Percentiles rank a stretch among this genome's conserved stretches.
phyloP scores from a whole-genome alignment of 2,329 filamentous ascomycete genomes.

The Fusarium cicatricum region DNA sequence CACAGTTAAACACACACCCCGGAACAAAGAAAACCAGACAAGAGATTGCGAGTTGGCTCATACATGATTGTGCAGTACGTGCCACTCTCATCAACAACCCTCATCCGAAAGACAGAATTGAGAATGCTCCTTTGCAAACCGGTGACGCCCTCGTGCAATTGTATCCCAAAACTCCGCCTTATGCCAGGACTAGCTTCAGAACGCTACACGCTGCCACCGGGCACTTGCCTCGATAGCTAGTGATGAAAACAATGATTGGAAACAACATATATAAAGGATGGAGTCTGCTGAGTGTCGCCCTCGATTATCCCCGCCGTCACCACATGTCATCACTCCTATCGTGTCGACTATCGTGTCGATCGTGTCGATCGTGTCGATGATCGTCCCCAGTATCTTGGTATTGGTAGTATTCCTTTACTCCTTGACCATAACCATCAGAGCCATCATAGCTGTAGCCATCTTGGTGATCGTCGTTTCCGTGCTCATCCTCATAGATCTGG shows the following conservation, averaged over 20 bases:
- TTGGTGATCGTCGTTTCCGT: slow-evolving; percentile 53
- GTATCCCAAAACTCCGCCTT: slow-evolving; percentile 47
- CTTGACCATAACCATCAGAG: slow-evolving; percentile 50
- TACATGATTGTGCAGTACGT: slow-evolving; percentile 23
- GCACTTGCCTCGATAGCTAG: slow-evolving; percentile 29
- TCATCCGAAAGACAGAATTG: slow-evolving; percentile 27
- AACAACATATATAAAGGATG: slow-evolving; percentile 36
- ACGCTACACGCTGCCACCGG: slow-evolving; percentile 34
- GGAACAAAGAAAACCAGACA: slow-evolving; percentile 18
- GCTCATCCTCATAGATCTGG: slow-evolving; percentile 63
- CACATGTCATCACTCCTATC: slow-evolving; percentile 55
- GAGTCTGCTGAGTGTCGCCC: slow-evolving; percentile 21
- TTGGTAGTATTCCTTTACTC: slow-evolving; percentile 53
- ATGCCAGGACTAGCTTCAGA: slow-evolving; percentile 45
- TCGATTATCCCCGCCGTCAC: slow-evolving; percentile 43
- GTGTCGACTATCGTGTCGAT: slow-evolving; percentile 45
- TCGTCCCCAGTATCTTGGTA: slow-evolving; percentile 48
- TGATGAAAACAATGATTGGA: slow-evolving; percentile 30
- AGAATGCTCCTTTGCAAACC: slow-evolving; percentile 34
- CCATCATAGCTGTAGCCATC: slow-evolving; percentile 51
- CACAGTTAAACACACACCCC: slow-evolving; percentile 22
- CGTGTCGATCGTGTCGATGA: slow-evolving; percentile 46
- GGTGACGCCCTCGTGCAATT: slow-evolving; percentile 34
- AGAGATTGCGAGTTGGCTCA: slow-evolving; percentile 17
- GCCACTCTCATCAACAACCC: slow-evolving; percentile 24